These are phyloP conservation scores for Coemansia sp. DNA, from an alignment of 192 early-diverging fungal species.

Conservation along the genomic window DNA sequence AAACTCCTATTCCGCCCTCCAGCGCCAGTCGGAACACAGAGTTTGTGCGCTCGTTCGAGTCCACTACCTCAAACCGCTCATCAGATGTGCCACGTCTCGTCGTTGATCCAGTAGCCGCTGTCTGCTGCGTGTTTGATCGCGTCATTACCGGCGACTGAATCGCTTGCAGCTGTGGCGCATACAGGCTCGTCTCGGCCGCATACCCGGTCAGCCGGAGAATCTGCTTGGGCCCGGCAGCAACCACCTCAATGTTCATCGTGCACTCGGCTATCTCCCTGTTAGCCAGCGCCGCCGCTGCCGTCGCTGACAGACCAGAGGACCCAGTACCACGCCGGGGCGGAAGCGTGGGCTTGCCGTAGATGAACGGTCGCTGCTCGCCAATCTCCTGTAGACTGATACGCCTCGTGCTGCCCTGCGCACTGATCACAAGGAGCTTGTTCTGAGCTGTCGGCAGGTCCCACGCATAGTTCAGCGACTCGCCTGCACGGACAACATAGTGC, in stretches of 20 bases:
- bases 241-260: constrained; percentile 67
- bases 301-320: constrained; percentile 1
- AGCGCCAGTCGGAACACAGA: constrained; percentile 69
- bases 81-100: constrained; percentile 4
- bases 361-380: constrained; percentile 80
- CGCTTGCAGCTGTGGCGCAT: constrained; percentile 24
- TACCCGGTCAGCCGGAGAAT: constrained; percentile 67
- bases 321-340: constrained; percentile 11
- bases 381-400: constrained; percentile 86
- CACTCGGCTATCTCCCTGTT: constrained; percentile 69
- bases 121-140: constrained; percentile 22
- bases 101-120: neutral
- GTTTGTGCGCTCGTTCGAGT: constrained; percentile 26
- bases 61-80: constrained; percentile 36
- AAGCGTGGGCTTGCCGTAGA: constrained; percentile 55
- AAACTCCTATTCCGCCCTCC: constrained; percentile 84
- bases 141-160: neutral
- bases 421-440: constrained; percentile 71
- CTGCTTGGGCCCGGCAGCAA: constrained; percentile 65
- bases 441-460: constrained; percentile 84
- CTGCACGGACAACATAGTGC: constrained; percentile 21
- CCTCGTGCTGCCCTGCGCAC: constrained; percentile 70
- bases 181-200: constrained; percentile 61
- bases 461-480: constrained; percentile 68
- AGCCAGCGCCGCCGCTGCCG: neutral